phyloP scores from a whole-genome alignment of 2,329 filamentous ascomycete genomes.

The Exophiala phaeomuriformis region DNA sequence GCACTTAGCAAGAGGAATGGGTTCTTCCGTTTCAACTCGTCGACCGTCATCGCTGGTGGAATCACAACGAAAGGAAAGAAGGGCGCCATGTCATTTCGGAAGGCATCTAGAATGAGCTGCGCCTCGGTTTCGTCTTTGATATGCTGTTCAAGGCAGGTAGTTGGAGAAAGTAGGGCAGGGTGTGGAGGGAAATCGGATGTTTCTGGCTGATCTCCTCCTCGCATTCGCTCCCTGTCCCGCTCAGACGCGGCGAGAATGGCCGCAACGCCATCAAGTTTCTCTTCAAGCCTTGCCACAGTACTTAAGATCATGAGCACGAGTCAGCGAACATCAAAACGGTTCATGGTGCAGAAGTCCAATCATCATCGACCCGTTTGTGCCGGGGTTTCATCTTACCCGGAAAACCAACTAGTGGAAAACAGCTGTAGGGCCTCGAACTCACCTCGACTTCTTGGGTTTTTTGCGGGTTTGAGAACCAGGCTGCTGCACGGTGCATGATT shows the following conservation, averaged over 20 bases:
- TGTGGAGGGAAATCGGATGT: neutral
- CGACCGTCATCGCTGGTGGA: constrained; percentile 12
- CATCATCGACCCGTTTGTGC: neutral
- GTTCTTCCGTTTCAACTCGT: constrained; percentile 24
- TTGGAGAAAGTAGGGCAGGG: constrained; percentile 1
- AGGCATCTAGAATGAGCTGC: constrained; percentile 16
- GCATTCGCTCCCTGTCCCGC: neutral
- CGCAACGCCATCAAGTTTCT: constrained; percentile 29
- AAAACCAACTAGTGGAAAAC: neutral
- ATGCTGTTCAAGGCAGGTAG: constrained; percentile 4
- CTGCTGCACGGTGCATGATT: constrained; percentile 27
- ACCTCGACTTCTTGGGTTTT: neutral
- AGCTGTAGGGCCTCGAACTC: neutral
- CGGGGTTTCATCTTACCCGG: neutral
- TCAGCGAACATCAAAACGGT: neutral
- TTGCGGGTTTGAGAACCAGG: constrained; percentile 28
- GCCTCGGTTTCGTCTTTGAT: constrained; percentile 13
- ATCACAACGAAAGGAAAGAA: constrained; percentile 30
- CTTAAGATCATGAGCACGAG: neutral
- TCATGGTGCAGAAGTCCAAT: neutral
- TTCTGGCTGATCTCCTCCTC: neutral
- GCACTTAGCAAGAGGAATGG: constrained; percentile 35
- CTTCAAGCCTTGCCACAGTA: constrained; percentile 27
- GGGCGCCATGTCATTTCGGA: constrained; percentile 20
- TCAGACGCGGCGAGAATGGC: constrained; percentile 23